Evolutionary conservation across 2,329 filamentous ascomycete genomes (phyloP), one percentile per base, ranked within the genome.

Genomic region (Volutella citrinella): DNA sequence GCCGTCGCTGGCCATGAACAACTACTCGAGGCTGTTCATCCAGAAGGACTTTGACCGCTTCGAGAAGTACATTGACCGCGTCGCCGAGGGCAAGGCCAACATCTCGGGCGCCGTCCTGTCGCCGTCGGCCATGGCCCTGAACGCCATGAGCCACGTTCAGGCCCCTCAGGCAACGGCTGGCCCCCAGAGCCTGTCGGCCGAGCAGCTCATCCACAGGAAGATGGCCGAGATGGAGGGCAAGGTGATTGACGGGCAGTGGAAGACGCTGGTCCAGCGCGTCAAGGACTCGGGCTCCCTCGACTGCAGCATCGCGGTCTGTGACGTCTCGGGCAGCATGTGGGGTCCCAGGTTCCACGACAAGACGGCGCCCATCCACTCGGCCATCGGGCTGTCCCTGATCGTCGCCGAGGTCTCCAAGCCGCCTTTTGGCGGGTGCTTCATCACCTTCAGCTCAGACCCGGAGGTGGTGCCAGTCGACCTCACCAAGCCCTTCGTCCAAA

Each of bases 81-180:
- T 80, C 5, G 65, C 66, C 0, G 42, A 49, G 19, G 74, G 75
- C 19, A 67, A 66, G 41, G 56, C 63, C 3, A 60, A 52, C 2
- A 79, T 80, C 36, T 77, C 75, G 4, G 76, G 76, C 5, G 76
- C 75, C 3, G 70, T 68, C 1, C 60, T 80, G 2, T 52, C 77
- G 12, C 76, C 76, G 1, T 72, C 71, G 1, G 42, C 46, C 3
- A 35, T 46, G 8, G 34, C 34, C 10, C 26, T 31, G 11, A 15
- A 4, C 9, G 13, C 25, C 16, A 12, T 8, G 7, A 19, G 15
- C 6, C 10, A 2, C 2, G 3, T 6, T 10, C 12, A 16, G 4
- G n/a, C n/a, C 7, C 11, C 4, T 5, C 9, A 1, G 15, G 1
- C 4, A 23, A 23, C 7, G 12, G 24, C 6, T 15, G 3, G 2